Evolutionary conservation across 768 basidiomycete species (phyloP).

Genomic region (Kwoniella sp.): DNA sequence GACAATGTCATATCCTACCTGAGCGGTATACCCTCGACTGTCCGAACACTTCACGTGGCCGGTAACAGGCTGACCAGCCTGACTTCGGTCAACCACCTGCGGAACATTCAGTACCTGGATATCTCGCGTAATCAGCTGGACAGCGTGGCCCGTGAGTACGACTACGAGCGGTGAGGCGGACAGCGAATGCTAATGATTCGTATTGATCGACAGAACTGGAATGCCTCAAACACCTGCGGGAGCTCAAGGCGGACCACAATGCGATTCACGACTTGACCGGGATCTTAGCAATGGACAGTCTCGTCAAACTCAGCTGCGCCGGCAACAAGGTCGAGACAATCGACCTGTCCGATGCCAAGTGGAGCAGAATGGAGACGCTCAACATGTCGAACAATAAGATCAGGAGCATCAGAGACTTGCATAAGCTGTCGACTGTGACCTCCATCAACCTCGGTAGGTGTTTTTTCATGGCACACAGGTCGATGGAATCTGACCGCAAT

Average conservation of each 20-base stretch:
- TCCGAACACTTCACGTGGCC: conserved; percentile 49
- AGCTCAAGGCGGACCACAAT: conserved; percentile 86
- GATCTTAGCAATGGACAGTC: conserved; percentile 69
- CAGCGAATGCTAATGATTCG: conserved; percentile 11
- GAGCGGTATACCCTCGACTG: conserved; percentile 51
- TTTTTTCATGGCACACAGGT: not conserved
- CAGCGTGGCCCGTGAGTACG: conserved; percentile 73
- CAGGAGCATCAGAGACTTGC: conserved; percentile 58
- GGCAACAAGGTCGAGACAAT: conserved; percentile 64
- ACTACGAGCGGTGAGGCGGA: not conserved
- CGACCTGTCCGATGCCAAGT: conserved; percentile 51
- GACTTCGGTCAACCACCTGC: conserved; percentile 82
- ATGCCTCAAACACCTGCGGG: conserved; percentile 77
- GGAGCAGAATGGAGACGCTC: conserved; percentile 67
- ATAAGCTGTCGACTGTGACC: conserved; percentile 55
- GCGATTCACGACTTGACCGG: conserved; percentile 69
- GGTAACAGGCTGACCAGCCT: conserved; percentile 69
- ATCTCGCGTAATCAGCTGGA: conserved; percentile 86
- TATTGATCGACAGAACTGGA: conserved; percentile 62
- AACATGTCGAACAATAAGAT: conserved; percentile 75
- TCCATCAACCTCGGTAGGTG: conserved; percentile 79
- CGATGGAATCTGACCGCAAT: conserved; percentile 3
- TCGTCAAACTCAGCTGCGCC: conserved; percentile 77
- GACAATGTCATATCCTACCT: conserved; percentile 52
- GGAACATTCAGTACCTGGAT: conserved; percentile 81